Evolutionary conservation across 331 rosid species (phyloP).

Genomic region (Quercus tomentella): DNA sequence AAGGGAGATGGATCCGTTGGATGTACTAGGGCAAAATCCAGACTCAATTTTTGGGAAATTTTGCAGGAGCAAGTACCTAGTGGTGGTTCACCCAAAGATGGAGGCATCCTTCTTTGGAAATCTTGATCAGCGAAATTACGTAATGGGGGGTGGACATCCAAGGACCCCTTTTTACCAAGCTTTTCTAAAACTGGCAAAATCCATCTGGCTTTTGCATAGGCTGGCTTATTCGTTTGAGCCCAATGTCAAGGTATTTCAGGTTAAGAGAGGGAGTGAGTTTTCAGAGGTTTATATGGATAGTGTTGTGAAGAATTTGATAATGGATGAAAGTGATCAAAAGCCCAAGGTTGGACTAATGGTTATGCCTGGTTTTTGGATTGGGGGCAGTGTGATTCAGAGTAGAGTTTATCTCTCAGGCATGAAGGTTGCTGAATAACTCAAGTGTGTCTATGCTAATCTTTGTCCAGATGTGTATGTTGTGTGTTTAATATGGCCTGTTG

Average conservation of each 20-base stretch:
- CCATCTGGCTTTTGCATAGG: constrained; percentile 93
- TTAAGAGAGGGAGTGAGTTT: constrained; percentile 81
- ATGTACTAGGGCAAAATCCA: constrained; percentile 89
- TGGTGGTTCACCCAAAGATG: constrained; percentile 91
- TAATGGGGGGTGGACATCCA: constrained; percentile 93
- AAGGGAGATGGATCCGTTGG: constrained; percentile 89
- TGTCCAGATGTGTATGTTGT: constrained; percentile 21
- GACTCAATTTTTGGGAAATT: constrained; percentile 88
- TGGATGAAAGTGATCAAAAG: constrained; percentile 63
- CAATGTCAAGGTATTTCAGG: constrained; percentile 80
- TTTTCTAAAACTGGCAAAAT: constrained; percentile 80
- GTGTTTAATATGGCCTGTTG: constrained; percentile 27
- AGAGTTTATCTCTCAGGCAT: constrained; percentile 91
- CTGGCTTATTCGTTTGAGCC: constrained; percentile 85
- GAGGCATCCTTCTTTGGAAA: constrained; percentile 97
- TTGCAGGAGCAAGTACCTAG: constrained; percentile 88
- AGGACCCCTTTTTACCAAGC: constrained; percentile 97
- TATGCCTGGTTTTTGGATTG: constrained; percentile 92
- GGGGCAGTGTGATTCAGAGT: constrained; percentile 88
- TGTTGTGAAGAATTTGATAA: constrained; percentile 74
- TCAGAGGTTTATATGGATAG: constrained; percentile 95
- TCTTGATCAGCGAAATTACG: constrained; percentile 80
- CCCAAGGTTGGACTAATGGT: constrained; percentile 93
- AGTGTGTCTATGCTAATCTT: constrained; percentile 13
- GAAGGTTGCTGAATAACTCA: constrained; percentile 78